Evolutionary conservation across 1,284 basidiomycete genomes (phyloP), one percentile per base, ranked within the genome.

Genomic region (Cutaneotrichosporon sp.): DNA sequence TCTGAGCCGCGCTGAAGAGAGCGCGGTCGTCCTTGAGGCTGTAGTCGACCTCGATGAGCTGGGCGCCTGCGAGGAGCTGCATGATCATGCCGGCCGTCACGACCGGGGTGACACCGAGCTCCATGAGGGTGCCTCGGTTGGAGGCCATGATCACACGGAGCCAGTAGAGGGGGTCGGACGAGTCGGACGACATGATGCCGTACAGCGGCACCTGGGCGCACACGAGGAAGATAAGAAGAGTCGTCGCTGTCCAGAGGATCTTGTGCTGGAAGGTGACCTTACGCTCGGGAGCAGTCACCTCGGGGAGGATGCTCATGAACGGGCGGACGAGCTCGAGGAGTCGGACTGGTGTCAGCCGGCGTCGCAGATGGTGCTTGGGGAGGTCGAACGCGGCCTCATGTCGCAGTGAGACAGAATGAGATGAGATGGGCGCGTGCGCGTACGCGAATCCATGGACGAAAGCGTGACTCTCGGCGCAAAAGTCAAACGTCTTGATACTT

Each of bases 81-180:
- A 98, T 97, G 78, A 97, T 97, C 94, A 97, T 98, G 66, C 94
- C 94, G 38, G 86, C 88, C 12, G 94, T 98, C 69, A 98, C 85
- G 73, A 97, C 96, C 52, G 96, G 94, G 42, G 86, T 93, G 68
- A 97, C 97, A 66, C 96, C 94, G 56, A 98, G 84, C 78, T 98
- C 94, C 94, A 97, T 98, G 58, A 98, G 85, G 1, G 94, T 98
- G 63, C 94, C 94, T 61, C 96, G 84, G 79, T 97, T 98, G 10
- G 91, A 96, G 31, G 96, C 94, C 56, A 97, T 84, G 77, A 98
- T 97, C 77, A 93, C 93, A 78, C 94, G 88, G 86, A 97, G 92
- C 94, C 94, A 98, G 81, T 94, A 97, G 46, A 98, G 84, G 12
- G 96, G 94, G 79, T 98, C 94, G 50, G 90, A 90, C 63, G 90